Evolutionary conservation across 2,329 filamentous ascomycete species (phyloP).

Genomic region (Sarocladium kiliense): DNA sequence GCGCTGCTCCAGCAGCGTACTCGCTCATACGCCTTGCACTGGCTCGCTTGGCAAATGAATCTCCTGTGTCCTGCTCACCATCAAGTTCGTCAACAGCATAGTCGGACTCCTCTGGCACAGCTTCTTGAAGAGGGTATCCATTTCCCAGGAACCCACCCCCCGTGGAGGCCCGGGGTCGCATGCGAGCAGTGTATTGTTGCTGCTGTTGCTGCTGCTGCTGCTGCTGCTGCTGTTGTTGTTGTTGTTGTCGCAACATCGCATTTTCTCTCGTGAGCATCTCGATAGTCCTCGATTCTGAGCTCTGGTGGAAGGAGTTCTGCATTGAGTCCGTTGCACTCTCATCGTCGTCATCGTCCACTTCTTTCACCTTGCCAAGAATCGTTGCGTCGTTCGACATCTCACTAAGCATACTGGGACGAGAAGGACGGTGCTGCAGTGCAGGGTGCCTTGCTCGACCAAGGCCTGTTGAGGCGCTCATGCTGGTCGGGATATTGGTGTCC

Average conservation of each 20-base stretch:
- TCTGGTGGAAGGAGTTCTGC: constrained; percentile 47
- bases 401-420: constrained; percentile 70
- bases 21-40: constrained; percentile 48
- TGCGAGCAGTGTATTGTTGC: constrained; percentile 46
- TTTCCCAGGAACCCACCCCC: constrained; percentile 49
- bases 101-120: constrained; percentile 61
- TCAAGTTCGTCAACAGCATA: constrained; percentile 70
- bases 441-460: constrained; percentile 55
- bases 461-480: constrained; percentile 41
- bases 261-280: constrained; percentile 60
- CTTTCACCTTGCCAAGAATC: constrained; percentile 63
- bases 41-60: constrained; percentile 41
- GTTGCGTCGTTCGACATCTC: constrained; percentile 62
- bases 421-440: constrained; percentile 74
- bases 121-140: constrained; percentile 53
- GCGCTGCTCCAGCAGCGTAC: constrained; percentile 27
- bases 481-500: constrained; percentile 40
- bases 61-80: constrained; percentile 48
- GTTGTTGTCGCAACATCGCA: constrained; percentile 55
- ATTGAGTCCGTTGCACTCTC: constrained; percentile 47
- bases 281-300: constrained; percentile 55
- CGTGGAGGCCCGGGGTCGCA: constrained; percentile 55
- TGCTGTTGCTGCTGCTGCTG: constrained; percentile 25
- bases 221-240: constrained; percentile 25
- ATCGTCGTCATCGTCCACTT: constrained; percentile 58